phyloP scores from a whole-genome alignment of 2,329 filamentous ascomycete genomes.

The Onygenales sp. region DNA sequence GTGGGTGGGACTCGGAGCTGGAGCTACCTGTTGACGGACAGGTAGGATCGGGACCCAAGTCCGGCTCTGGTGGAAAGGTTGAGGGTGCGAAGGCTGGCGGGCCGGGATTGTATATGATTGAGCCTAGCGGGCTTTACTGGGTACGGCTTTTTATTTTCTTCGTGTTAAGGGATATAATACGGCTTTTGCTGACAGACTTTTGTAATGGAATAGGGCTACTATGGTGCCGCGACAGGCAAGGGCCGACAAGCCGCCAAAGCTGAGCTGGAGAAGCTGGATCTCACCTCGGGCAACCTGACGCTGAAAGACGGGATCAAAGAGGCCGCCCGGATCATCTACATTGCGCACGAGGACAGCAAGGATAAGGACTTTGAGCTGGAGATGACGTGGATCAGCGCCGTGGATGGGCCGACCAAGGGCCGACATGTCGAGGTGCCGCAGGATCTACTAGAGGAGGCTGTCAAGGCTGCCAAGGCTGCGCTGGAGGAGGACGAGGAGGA shows the following conservation, averaged over 20 bases:
- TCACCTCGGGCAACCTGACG: conserved; percentile 65
- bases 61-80: conserved; percentile 76
- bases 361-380: conserved; percentile 99
- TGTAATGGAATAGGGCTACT: conserved; percentile 59
- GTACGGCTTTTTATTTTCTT: conserved; percentile 29
- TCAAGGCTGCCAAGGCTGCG: conserved; percentile 82
- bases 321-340: conserved; percentile 92
- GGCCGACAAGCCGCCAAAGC: conserved; percentile 94
- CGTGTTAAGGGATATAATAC: not conserved
- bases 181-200: conserved; percentile 15
- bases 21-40: conserved; percentile 82
- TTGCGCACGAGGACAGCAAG: conserved; percentile 97
- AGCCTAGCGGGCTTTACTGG: conserved; percentile 95
- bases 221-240: conserved; percentile 94
- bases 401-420: conserved; percentile 81
- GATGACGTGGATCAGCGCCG: conserved; percentile 93
- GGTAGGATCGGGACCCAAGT: conserved; percentile 69
- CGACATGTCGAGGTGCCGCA: conserved; percentile 89
- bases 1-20: conserved; percentile 82
- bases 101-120: conserved; percentile 96
- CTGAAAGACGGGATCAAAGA: conserved; percentile 88
- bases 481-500: conserved; percentile 76
- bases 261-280: conserved; percentile 94
- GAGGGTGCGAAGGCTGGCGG: conserved; percentile 70
- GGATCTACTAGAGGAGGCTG: conserved; percentile 81